Evolutionary conservation across 2,329 filamentous ascomycete genomes (phyloP).

Genomic region (Ascochyta viciae-villosae): DNA sequence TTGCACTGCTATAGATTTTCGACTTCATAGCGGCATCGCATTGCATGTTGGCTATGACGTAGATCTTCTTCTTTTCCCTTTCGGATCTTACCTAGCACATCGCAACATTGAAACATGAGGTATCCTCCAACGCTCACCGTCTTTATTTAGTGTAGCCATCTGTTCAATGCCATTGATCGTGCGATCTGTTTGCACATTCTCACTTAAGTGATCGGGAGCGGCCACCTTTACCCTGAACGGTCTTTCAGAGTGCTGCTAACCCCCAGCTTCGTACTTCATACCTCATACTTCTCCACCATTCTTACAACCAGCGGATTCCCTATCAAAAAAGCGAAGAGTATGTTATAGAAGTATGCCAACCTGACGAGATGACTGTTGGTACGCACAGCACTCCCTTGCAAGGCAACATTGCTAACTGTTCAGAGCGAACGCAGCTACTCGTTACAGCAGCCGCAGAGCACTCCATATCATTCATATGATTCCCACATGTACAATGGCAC

Average conservation of each 20-base stretch:
- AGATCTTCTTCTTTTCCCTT: not conserved
- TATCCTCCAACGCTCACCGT: not conserved
- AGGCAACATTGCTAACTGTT: no score
- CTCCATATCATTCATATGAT: no score
- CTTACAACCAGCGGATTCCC: not conserved
- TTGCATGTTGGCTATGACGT: not conserved
- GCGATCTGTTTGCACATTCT: not conserved
- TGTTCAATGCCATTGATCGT: not conserved
- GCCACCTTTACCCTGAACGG: not conserved
- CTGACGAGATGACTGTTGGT: no score
- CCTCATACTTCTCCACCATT: not conserved
- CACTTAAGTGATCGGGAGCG: no score
- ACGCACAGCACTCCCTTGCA: no score
- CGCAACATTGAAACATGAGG: not conserved
- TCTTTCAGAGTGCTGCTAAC: not conserved
- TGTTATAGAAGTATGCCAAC: no score
- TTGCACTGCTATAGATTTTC: conserved; percentile 2
- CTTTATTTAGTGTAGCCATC: not conserved
- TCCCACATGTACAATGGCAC: no score
- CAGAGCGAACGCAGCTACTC: no score
- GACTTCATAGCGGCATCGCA: conserved; percentile 1
- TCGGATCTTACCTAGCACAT: not conserved
- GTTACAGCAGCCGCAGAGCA: no score
- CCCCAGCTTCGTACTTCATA: not conserved
- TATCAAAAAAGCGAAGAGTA: no score